Conservation (phyloP, 2,329 filamentous ascomycete species). For the Botrytis squamosa region DNA sequence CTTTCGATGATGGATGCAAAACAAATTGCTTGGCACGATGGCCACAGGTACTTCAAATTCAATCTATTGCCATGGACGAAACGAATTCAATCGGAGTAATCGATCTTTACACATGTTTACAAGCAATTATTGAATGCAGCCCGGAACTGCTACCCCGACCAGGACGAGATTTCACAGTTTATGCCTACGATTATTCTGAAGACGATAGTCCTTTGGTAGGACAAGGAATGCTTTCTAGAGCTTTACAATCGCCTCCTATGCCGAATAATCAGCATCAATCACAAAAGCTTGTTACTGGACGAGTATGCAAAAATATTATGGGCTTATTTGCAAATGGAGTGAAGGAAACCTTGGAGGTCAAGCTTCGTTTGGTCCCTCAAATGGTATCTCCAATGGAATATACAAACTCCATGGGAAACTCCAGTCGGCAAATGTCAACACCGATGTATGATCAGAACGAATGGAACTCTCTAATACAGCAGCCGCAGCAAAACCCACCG, state of each 20-base stretch:
- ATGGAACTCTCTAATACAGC: conserved; percentile 76
- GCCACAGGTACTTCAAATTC: conserved; percentile 75
- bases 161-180: conserved; percentile 84
- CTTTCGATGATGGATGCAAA: conserved; percentile 85
- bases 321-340: conserved; percentile 80
- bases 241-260: conserved; percentile 59
- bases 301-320: conserved; percentile 82
- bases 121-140: conserved; percentile 74
- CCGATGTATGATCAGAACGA: conserved; percentile 67
- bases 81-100: conserved; percentile 79
- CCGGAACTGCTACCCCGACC: conserved; percentile 78
- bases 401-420: conserved; percentile 58
- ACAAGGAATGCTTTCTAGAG: conserved; percentile 90
- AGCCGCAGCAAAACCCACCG: conserved; percentile 54
- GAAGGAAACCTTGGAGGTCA: conserved; percentile 90
- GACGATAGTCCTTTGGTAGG: conserved; percentile 90
- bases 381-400: conserved; percentile 58
- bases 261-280: conserved; percentile 59
- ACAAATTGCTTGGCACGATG: conserved; percentile 86
- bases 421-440: conserved; percentile 56
- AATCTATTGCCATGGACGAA: conserved; percentile 79
- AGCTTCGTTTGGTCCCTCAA: conserved; percentile 74
- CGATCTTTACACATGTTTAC: conserved; percentile 81
- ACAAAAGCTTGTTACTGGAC: conserved; percentile 76
- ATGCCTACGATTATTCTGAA: conserved; percentile 95